phyloP scores from a whole-genome alignment of 2,329 filamentous ascomycete genomes.

The Stemphylium vesicarium region DNA sequence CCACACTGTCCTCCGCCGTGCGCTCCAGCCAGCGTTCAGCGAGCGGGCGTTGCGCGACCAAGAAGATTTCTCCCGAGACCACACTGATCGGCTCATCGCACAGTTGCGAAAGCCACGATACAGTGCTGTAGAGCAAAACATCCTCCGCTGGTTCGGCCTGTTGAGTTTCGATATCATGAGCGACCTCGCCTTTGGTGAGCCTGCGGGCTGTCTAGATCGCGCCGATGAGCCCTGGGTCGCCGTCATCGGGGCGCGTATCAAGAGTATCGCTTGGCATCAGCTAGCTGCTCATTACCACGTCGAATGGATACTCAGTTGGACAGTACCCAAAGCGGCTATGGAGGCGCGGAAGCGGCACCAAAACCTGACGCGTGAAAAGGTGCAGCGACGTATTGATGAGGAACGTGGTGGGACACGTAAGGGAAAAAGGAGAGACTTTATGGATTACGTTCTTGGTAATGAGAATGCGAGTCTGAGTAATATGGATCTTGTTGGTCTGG shows the following conservation, averaged over 20 bases:
- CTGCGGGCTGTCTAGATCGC: conserved; percentile 3
- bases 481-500: conserved; percentile 1
- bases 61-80: conserved; percentile 5
- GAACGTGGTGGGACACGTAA: neutral
- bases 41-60: conserved; percentile 5
- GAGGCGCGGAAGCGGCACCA: conserved; percentile 8
- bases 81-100: neutral
- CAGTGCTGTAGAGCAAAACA: neutral
- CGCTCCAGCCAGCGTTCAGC: conserved; percentile 2
- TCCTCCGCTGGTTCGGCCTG: conserved; percentile 1
- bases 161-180: conserved; percentile 8
- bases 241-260: conserved; percentile 1
- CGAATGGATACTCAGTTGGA: conserved; percentile 1
- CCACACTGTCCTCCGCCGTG: neutral
- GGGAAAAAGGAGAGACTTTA: conserved; percentile 1
- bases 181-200: conserved; percentile 3
- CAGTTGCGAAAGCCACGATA: conserved; percentile 1
- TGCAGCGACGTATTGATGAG: conserved; percentile 3
- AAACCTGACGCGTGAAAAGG: neutral
- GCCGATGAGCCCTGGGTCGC: conserved; percentile 3
- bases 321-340: conserved; percentile 4
- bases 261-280: conserved; percentile 5
- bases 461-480: conserved; percentile 2
- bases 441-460: conserved; percentile 6
- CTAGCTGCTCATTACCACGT: conserved; percentile 3